phyloP scores from a whole-genome alignment of 2,329 filamentous ascomycete genomes.

The Xylaria sp. region DNA sequence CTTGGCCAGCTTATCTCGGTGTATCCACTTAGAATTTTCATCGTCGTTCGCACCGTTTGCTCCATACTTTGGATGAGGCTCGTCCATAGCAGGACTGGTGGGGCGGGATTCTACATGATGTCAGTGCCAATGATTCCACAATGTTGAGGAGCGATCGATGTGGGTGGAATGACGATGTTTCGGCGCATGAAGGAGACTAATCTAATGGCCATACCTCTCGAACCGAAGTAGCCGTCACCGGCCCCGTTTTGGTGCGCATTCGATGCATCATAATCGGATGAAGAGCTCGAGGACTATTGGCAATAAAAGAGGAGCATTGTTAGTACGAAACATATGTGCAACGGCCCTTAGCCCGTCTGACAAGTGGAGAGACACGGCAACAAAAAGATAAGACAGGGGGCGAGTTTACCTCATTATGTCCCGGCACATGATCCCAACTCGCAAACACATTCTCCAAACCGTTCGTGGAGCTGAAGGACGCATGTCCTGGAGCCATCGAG shows the following conservation, averaged over 20 bases:
- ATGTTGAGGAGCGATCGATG: neutral
- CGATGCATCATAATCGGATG: slow-evolving; percentile 23
- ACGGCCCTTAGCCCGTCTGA: neutral
- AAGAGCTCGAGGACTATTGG: slow-evolving; percentile 24
- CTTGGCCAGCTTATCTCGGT: slow-evolving; percentile 74
- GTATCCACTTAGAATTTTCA: slow-evolving; percentile 75
- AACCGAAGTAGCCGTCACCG: slow-evolving; percentile 22
- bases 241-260: slow-evolving; percentile 24
- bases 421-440: slow-evolving; percentile 36
- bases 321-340: slow-evolving; percentile 1
- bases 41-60: slow-evolving; percentile 36
- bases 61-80: slow-evolving; percentile 24
- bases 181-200: neutral
- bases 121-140: slow-evolving; percentile 17
- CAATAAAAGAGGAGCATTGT: slow-evolving; percentile 1
- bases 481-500: slow-evolving; percentile 44
- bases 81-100: slow-evolving; percentile 15
- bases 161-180: neutral
- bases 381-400: neutral
- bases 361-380: neutral
- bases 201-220: slow-evolving; percentile 24
- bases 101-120: slow-evolving; percentile 21
- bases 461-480: slow-evolving; percentile 44
- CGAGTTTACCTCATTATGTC: slow-evolving; percentile 28
- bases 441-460: slow-evolving; percentile 45